Evolutionary conservation across 257 asterid genomes (phyloP), one percentile per base, ranked within the genome.

Genomic region (Solanum pennellii): DNA sequence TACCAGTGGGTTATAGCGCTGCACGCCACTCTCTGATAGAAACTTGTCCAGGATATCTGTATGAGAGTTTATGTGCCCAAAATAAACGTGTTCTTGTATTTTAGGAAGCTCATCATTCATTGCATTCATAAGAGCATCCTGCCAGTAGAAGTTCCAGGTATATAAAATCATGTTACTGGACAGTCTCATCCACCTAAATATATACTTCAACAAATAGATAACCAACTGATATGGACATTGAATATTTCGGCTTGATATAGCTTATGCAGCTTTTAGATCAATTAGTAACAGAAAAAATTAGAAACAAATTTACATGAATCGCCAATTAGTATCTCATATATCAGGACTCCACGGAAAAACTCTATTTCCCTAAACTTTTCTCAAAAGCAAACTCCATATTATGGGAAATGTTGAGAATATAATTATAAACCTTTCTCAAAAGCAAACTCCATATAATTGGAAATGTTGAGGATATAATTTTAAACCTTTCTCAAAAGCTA

Each of bases 1-100:
- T 88, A 97, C 99, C 99, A 92, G 94, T 21, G 99, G 98, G 88
- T 97, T 97, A 91, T 97, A 97, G 85, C 98, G 99, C 86, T 88
- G 94, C 87, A 97, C 93, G 86, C 98, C 98, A 93, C 94, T 95
- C 90, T 95, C 98, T 49, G 96, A 93, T n/a, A 96, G 93, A 88
- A 93, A 96, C 87, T 93, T 96, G 87, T 96, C 98, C 89, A 97
- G 92, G 92, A 96, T 91, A 89, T 97, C 98, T 41, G 99, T 95
- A 41, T 94, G 94, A 82, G 99, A 95, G 89, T 91, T 91, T 90
- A 97, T 95, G 66, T 92, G 99, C 41, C 99, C 99, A 87, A 94
- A 97, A 88, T 97, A 97, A 76, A 97, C 99, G 90, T 94, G 99
- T 93, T 97, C 99, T 92, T 97, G 99, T 92, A 97, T 93, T 91